phyloP scores from a whole-genome alignment of 305 asterid species.

The Striga hermonthica region DNA sequence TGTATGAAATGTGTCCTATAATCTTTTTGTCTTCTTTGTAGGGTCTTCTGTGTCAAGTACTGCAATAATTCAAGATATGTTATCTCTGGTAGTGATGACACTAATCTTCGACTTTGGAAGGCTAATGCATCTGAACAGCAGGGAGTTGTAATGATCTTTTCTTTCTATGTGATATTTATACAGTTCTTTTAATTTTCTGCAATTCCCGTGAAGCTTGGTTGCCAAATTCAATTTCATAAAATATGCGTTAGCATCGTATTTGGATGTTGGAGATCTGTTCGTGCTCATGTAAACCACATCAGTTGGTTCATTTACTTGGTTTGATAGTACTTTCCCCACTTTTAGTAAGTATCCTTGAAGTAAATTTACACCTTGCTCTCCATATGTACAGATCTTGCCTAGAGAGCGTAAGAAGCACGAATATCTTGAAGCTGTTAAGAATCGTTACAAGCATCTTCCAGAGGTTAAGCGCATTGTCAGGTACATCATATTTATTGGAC shows the following conservation, averaged over 20 bases:
- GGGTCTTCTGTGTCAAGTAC: conserved; percentile 96
- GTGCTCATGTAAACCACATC: not conserved
- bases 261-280: not conserved
- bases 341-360: not conserved
- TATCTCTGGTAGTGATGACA: conserved; percentile 92
- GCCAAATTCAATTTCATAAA: not conserved
- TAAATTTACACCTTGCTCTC: not conserved
- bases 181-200: conserved; percentile 14
- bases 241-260: not conserved
- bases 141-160: conserved; percentile 79
- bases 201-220: not conserved
- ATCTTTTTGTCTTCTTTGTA: conserved; percentile 31
- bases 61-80: conserved; percentile 81
- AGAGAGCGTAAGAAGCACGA: conserved; percentile 91
- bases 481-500: conserved; percentile 36
- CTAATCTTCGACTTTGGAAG: conserved; percentile 95
- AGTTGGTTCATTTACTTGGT: not conserved
- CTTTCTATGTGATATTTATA: conserved; percentile 20
- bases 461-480: conserved; percentile 91
- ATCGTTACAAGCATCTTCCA: conserved; percentile 88
- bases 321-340: not conserved
- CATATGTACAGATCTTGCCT: conserved; percentile 68
- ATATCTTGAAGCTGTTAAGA: conserved; percentile 77
- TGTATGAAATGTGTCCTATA: conserved; percentile 23
- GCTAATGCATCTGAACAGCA: conserved; percentile 92